Conservation (phyloP, 75 land plant species). For the Ceratopteris richardii region DNA sequence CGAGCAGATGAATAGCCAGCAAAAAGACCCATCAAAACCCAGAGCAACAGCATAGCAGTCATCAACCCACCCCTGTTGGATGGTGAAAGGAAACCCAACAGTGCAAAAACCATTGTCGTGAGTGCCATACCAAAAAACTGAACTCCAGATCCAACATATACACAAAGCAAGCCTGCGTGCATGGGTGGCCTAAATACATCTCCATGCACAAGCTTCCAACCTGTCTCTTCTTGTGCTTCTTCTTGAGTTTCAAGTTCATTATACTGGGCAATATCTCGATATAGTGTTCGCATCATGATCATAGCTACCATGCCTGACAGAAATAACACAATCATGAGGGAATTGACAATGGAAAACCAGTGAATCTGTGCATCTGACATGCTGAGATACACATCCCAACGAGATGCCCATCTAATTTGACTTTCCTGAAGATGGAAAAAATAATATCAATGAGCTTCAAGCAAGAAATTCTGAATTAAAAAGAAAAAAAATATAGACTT, state of each 20-base stretch:
- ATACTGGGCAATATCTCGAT: constrained; percentile 68
- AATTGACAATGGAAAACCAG: constrained; percentile 73
- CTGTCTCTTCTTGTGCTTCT: constrained; percentile 77
- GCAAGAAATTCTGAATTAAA: not conserved
- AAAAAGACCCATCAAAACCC: constrained; percentile 83
- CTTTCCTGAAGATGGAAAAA: constrained; percentile 31
- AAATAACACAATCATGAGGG: constrained; percentile 63
- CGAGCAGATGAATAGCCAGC: constrained; percentile 67
- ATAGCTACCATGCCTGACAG: constrained; percentile 76
- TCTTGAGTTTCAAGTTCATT: constrained; percentile 69
- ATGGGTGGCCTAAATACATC: constrained; percentile 70
- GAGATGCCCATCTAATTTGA: constrained; percentile 61
- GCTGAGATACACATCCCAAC: constrained; percentile 63
- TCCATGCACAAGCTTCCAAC: constrained; percentile 84
- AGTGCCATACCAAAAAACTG: constrained; percentile 72
- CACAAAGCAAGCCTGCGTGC: constrained; percentile 56
- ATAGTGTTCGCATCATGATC: constrained; percentile 84
- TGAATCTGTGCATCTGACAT: constrained; percentile 73
- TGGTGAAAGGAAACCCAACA: constrained; percentile 69
- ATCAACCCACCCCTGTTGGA: constrained; percentile 72
- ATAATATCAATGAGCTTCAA: not conserved
- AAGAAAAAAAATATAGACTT: not conserved
- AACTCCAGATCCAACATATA: constrained; percentile 71
- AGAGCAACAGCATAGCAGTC: constrained; percentile 72
- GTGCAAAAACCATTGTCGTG: constrained; percentile 72